A percentile compares a stretch with the other conserved stretches of the same genome.
Conservation (phyloP, 139 green algal genomes). For the Chlorella sp. region DNA sequence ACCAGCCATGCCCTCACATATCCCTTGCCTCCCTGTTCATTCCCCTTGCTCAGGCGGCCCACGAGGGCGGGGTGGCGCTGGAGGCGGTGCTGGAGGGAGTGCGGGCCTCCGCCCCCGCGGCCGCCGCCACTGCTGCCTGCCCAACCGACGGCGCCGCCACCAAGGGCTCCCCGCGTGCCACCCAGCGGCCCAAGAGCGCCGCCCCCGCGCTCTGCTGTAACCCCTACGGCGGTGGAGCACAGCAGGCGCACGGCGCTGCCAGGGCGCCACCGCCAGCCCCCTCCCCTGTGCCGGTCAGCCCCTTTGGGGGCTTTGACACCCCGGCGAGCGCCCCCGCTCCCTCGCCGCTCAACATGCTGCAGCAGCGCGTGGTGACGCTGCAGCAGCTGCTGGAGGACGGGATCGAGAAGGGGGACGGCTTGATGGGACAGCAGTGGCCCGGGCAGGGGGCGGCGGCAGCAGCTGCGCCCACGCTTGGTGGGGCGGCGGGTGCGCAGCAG, state of each 20-base stretch:
- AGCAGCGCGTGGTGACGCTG: slow-evolving; percentile 10
- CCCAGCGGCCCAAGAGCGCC: too few relatives aligned
- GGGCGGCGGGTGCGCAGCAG: background rate
- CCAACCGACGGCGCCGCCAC: background rate
- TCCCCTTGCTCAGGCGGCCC: background rate
- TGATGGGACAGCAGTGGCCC: background rate
- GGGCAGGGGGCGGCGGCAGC: background rate
- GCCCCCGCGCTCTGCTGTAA: too few relatives aligned
- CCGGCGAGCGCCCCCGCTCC: too few relatives aligned
- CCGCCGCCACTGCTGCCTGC: background rate
- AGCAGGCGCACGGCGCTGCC: too few relatives aligned
- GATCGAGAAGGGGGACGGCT: background rate
- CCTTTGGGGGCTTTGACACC: too few relatives aligned
- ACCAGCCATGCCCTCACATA: background rate
- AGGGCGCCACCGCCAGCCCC: background rate
- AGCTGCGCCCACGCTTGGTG: background rate
- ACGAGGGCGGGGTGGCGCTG: background rate
- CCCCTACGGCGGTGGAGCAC: too few relatives aligned
- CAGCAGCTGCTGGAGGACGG: slow-evolving; percentile 15
- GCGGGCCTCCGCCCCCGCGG: background rate
- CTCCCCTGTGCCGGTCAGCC: background rate
- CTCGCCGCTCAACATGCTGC: background rate
- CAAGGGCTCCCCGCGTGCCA: too few relatives aligned
- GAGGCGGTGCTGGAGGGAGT: background rate
- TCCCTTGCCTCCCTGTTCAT: background rate